These are phyloP conservation scores for Medicago arabica DNA, from an alignment of 306 rosid species.

Conservation along the genomic window DNA sequence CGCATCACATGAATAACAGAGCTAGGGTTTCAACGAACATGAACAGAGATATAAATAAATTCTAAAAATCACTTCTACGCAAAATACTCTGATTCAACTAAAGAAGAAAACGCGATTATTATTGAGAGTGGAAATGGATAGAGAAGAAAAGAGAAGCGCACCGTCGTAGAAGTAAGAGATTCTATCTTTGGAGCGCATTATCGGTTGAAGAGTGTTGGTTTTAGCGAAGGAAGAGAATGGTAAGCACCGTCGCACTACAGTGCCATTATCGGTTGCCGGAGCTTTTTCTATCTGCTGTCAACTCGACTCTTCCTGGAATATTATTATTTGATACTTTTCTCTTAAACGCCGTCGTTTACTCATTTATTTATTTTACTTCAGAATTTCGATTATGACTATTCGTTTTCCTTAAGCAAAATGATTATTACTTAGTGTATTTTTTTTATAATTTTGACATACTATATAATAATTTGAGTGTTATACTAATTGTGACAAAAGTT, in stretches of 20 bases:
- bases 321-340: no score
- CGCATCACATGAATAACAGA: background rate
- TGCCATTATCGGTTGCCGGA: conserved; percentile 8
- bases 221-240: conserved; percentile 9
- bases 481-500: no score
- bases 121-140: background rate
- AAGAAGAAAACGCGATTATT: background rate
- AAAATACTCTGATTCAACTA: background rate
- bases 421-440: no score
- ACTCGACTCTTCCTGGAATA: no score
- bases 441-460: no score
- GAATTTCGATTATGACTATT: no score
- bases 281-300: background rate
- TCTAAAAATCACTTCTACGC: background rate
- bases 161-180: conserved; percentile 97
- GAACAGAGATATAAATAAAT: background rate
- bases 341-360: no score
- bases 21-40: conserved; percentile 47
- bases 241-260: background rate
- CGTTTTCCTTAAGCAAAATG: no score
- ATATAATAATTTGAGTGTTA: no score
- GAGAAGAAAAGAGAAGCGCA: conserved; percentile 27
- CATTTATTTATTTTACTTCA: no score
- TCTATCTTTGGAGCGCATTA: conserved; percentile 86
- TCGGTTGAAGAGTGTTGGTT: conserved; percentile 17